These are phyloP conservation scores for Fraxinus anomala DNA, from an alignment of 257 asterid species.

Conservation along the genomic window DNA sequence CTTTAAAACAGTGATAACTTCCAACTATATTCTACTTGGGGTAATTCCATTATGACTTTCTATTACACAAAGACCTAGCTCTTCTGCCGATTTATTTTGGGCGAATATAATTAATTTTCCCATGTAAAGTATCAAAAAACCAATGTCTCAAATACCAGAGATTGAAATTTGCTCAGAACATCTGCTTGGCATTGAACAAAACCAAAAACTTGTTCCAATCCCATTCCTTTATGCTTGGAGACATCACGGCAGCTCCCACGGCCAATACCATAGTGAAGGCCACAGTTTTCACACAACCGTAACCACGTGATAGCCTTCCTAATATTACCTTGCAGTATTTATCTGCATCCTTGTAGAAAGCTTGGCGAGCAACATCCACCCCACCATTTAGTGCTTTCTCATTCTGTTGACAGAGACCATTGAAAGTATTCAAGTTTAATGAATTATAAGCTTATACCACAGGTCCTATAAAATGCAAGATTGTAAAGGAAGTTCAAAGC, in stretches of 20 bases:
- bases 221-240: slow-evolving; percentile 48
- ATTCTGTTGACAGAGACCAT: slow-evolving; percentile 47
- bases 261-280: slow-evolving; percentile 42
- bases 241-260: slow-evolving; percentile 50
- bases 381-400: slow-evolving; percentile 59
- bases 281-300: slow-evolving; percentile 52
- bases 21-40: slow-evolving; percentile 18
- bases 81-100: slow-evolving; percentile 34
- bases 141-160: slow-evolving; percentile 17
- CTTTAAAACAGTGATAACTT: slow-evolving; percentile 13
- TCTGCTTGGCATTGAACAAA: slow-evolving; percentile 28
- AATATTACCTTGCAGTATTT: slow-evolving; percentile 53
- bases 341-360: slow-evolving; percentile 60
- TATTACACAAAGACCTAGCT: slow-evolving; percentile 34
- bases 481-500: background rate
- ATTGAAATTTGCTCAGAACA: slow-evolving; percentile 20
- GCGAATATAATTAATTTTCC: slow-evolving; percentile 18
- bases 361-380: slow-evolving; percentile 45
- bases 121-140: slow-evolving; percentile 1
- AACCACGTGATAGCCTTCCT: slow-evolving; percentile 55
- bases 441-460: background rate
- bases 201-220: slow-evolving; percentile 47
- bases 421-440: background rate
- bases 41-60: slow-evolving; percentile 29
- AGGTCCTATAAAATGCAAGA: background rate